Evolutionary conservation across 805 yeast species (phyloP).

Genomic region (Ogataea saltuana): DNA sequence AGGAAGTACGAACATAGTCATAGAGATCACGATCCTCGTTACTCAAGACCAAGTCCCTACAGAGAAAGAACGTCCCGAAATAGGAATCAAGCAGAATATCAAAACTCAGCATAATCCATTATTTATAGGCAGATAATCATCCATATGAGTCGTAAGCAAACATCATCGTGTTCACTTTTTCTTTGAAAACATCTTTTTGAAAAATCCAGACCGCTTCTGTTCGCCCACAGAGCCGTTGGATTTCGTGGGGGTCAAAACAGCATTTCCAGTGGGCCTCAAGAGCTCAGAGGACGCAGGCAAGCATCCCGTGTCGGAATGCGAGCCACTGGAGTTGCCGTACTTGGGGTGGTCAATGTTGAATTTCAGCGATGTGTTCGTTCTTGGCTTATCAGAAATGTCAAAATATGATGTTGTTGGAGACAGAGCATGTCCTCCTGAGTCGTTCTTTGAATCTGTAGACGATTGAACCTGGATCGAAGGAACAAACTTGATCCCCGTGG

Average conservation of each 20-base stretch:
- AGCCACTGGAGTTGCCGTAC: constrained; percentile 11
- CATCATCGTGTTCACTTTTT: constrained; percentile 10
- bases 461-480: constrained; percentile 18
- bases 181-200: constrained; percentile 24
- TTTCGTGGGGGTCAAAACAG: no score
- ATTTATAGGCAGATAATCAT: no score
- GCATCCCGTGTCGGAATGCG: not conserved
- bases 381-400: constrained; percentile 23
- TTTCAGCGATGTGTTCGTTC: constrained; percentile 24
- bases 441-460: not conserved
- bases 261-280: no score
- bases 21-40: no score
- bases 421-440: not conserved
- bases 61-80: no score
- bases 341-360: constrained; percentile 27
- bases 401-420: constrained; percentile 9
- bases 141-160: no score
- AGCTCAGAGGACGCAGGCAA: constrained; percentile 7
- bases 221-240: no score
- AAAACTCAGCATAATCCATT: no score
- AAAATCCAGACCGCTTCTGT: constrained; percentile 20
- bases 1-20: no score
- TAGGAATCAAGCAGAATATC: no score
- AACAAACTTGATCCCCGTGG: constrained; percentile 2
- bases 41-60: no score